A percentile compares a stretch with the other conserved stretches of the same genome.
These are phyloP conservation scores for Piper longum DNA, from an alignment of 164 flowering plant species.

Conservation along the genomic window DNA sequence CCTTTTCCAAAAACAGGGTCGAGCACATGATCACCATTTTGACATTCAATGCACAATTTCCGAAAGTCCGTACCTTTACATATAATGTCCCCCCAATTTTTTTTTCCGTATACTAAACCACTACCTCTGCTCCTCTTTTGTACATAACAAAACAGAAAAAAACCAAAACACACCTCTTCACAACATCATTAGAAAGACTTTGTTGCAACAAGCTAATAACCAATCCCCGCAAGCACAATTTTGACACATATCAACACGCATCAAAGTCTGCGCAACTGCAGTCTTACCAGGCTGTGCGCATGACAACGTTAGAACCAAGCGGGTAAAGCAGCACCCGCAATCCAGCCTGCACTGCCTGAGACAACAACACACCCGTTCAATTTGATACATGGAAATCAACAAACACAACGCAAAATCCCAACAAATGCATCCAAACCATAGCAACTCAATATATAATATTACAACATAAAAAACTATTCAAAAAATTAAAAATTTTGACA, in stretches of 20 bases:
- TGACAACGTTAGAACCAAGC: conserved; percentile 19
- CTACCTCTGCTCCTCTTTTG: no score
- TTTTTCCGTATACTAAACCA: no score
- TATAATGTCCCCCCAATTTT: no score
- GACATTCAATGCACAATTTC: no score
- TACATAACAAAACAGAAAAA: no score
- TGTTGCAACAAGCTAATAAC: no score
- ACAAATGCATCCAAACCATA: no score
- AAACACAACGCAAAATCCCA: background rate
- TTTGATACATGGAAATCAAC: background rate
- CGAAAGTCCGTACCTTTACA: no score
- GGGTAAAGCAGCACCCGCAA: conserved; percentile 28
- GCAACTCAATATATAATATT: background rate
- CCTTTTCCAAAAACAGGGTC: no score
- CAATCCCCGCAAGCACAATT: background rate
- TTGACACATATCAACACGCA: background rate
- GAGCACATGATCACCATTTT: no score
- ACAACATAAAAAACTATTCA: background rate
- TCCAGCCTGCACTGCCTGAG: conserved; percentile 23
- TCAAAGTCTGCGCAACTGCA: background rate
- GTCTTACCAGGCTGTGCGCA: conserved; percentile 41
- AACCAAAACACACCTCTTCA: no score
- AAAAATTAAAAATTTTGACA: background rate
- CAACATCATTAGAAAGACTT: no score
- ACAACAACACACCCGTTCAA: background rate